Percentiles rank a stretch among this genome's conserved stretches.
Conservation (phyloP, 2,329 filamentous ascomycete genomes). For the Alternaria viburni region DNA sequence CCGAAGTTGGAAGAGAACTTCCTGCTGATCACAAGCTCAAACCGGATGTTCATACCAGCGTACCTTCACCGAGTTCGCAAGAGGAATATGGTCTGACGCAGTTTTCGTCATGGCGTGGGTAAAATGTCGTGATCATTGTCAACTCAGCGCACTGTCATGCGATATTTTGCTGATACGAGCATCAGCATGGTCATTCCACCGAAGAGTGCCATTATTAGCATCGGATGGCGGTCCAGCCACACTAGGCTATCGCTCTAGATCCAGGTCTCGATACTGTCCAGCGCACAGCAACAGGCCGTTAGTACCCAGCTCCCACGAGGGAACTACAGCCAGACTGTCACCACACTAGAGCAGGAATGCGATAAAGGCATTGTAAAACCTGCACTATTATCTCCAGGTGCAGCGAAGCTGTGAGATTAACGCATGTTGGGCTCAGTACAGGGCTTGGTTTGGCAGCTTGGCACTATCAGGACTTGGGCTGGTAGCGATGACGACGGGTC, state of each 20-base stretch:
- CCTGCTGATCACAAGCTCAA: neutral
- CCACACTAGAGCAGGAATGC: neutral
- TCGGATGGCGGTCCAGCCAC: neutral
- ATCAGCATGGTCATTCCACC: neutral
- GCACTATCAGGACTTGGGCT: neutral
- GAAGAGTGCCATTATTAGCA: neutral
- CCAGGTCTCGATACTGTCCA: neutral
- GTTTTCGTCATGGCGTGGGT: neutral
- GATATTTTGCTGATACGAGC: neutral
- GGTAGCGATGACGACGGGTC: neutral
- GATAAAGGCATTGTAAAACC: neutral
- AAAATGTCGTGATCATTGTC: neutral
- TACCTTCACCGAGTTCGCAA: neutral
- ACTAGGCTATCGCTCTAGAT: neutral
- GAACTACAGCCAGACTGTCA: neutral
- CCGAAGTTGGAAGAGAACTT: neutral
- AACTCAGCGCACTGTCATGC: neutral
- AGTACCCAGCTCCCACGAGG: neutral
- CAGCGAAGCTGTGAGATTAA: neutral
- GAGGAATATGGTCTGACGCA: neutral
- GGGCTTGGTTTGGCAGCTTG: neutral
- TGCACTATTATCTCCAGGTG: neutral
- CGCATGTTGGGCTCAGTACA: neutral
- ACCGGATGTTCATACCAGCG: neutral
- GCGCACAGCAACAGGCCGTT: neutral